A percentile compares a stretch with the other conserved stretches of the same genome.
phyloP scores from a whole-genome alignment of 257 asterid species.

The Striga asiatica region DNA sequence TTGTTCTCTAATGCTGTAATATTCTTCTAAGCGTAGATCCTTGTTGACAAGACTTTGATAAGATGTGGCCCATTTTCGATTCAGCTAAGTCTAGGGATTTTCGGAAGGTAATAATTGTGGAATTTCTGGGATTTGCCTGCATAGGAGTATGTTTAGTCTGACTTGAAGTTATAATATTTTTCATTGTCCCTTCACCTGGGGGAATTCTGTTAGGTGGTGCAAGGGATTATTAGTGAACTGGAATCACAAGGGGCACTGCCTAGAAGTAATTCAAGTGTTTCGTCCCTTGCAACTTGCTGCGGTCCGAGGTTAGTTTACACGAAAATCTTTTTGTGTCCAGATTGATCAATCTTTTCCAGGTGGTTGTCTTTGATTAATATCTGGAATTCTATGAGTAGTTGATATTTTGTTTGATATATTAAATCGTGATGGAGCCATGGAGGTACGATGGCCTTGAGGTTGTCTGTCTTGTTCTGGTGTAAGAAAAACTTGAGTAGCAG shows the following conservation, averaged over 20 bases:
- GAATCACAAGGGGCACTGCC: conserved; percentile 99
- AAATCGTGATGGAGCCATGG: background rate
- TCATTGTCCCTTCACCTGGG: background rate
- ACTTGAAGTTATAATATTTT: background rate
- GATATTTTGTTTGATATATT: conserved; percentile 1
- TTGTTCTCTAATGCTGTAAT: background rate
- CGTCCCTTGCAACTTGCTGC: conserved; percentile 98
- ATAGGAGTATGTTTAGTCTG: conserved; percentile 1
- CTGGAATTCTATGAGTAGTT: background rate
- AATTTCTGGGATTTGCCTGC: background rate
- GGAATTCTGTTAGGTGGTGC: conserved; percentile 56
- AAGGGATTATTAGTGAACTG: conserved; percentile 94
- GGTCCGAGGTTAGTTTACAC: conserved; percentile 76
- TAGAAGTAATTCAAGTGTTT: conserved; percentile 97
- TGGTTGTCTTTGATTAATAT: background rate
- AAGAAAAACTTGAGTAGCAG: conserved; percentile 7
- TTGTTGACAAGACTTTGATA: conserved; percentile 79
- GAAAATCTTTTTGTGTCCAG: background rate
- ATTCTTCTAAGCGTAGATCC: conserved; percentile 13
- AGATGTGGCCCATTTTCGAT: conserved; percentile 99
- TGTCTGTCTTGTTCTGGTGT: conserved; percentile 5
- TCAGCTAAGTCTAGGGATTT: conserved; percentile 99
- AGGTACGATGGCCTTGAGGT: conserved; percentile 3
- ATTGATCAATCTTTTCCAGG: background rate
- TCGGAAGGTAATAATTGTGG: conserved; percentile 56